Base-by-base conservation (phyloP, 495 filamentous ascomycete species). In the Lophium mytilinum region DNA sequence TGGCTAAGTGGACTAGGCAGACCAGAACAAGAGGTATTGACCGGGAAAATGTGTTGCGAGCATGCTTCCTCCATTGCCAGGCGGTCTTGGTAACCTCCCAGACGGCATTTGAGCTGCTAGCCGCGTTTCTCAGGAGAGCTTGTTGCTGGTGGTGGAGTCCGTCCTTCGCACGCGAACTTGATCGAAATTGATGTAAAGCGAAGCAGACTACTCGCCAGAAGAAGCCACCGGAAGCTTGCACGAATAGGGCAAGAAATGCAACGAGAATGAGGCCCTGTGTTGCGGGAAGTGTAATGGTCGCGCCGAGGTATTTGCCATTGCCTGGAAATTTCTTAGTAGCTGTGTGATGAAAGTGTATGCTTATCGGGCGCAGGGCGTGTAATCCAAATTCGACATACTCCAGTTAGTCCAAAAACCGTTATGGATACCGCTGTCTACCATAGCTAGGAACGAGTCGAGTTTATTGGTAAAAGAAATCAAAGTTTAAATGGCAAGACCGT, bases 131-230 rank as follows among this genome's bases (percentile, higher is more conserved):
- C 6, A 66, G 54, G 4, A 61, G 55, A 1, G 48, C 52, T 58
- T 66, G 64, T 24, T 58, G 61, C 39, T 66, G 61, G 35, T 66
- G 60, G 30, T 54, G 55, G 9, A 61, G 47, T 14, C 61, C 61
- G 37, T 63, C 61, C 42, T 46, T 21, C 18, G 60, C 21, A 3
- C 9, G 19, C 35, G 49, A 36, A 14, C 37, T 60, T 11, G 56
- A 64, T n/a, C 60, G 64, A 5, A 50, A 1, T 37, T 64, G 64
- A 37, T 60, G 55, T 5, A 57, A 15, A 15, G 52, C 37, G 41
- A 58, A 66, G 40, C 60, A 64, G n/a, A 60, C 35, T 7, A 66
- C 49, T 34, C 56, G 37, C 64, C 64, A 66, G 14, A 64, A 50
- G 36, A 54, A 61, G 5, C 35, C 52, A 8, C 64, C 64, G 18